Percentiles rank a stretch among this genome's conserved stretches.
These are phyloP conservation scores for Saxispiralis lemnorum DNA, from an alignment of 495 filamentous ascomycete genomes.

Conservation along the genomic window DNA sequence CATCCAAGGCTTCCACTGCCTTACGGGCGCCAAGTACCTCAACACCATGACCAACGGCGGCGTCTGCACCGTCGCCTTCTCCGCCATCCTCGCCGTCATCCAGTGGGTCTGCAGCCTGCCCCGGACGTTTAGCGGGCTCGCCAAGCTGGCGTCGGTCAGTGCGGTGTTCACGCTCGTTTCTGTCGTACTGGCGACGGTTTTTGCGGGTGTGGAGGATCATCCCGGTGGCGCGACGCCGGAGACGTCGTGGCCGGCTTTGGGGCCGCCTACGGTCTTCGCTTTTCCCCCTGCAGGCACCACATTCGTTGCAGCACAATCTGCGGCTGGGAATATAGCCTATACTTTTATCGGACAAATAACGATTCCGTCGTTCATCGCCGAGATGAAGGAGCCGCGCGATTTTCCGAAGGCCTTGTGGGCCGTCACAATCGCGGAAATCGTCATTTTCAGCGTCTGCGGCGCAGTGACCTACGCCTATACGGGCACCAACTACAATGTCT, in stretches of 20 bases:
- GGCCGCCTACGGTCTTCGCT: slow-evolving; percentile 40
- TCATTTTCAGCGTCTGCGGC: slow-evolving; percentile 63
- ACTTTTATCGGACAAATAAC: slow-evolving; percentile 91
- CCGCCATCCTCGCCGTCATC: slow-evolving; percentile 47
- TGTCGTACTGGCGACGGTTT: slow-evolving; percentile 61
- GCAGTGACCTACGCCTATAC: slow-evolving; percentile 63
- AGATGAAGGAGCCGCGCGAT: slow-evolving; percentile 72
- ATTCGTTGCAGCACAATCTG: slow-evolving; percentile 60
- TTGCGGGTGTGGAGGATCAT: slow-evolving; percentile 52
- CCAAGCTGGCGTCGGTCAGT: slow-evolving; percentile 54
- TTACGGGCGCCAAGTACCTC: slow-evolving; percentile 63
- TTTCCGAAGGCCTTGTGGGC: slow-evolving; percentile 81
- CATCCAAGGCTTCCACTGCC: slow-evolving; percentile 65
- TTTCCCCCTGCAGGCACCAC: slow-evolving; percentile 48
- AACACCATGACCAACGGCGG: slow-evolving; percentile 59
- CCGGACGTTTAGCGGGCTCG: slow-evolving; percentile 61
- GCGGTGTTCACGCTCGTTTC: slow-evolving; percentile 77
- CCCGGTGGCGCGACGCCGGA: slow-evolving; percentile 38
- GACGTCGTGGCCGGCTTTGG: slow-evolving; percentile 24
- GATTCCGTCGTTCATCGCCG: slow-evolving; percentile 75
- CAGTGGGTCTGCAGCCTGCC: slow-evolving; percentile 63
- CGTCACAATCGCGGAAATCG: slow-evolving; percentile 68
- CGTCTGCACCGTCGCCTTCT: slow-evolving; percentile 57
- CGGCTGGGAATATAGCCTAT: slow-evolving; percentile 79
- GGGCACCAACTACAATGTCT: slow-evolving; percentile 64